phyloP scores from a whole-genome alignment of 2,329 filamentous ascomycete genomes.

The Meredithiella fracta region DNA sequence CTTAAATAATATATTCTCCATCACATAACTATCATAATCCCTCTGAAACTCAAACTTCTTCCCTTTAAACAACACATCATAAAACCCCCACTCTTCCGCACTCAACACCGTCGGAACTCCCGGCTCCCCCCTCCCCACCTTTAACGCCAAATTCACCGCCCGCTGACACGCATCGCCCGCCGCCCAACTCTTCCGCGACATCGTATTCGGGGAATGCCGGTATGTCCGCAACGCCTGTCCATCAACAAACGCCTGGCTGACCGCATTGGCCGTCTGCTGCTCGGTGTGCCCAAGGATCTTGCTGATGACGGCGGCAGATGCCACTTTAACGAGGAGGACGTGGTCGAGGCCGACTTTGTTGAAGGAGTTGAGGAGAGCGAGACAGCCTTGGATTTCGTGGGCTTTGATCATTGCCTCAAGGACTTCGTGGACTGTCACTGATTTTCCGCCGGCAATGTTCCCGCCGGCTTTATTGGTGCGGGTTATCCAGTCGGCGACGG shows the following conservation, averaged over 20 bases:
- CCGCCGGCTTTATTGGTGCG: conserved; percentile 62
- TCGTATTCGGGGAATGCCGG: conserved; percentile 95
- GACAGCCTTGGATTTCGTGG: conserved; percentile 94
- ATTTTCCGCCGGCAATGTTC: conserved; percentile 75
- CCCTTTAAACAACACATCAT: conserved; percentile 93
- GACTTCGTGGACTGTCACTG: conserved; percentile 76
- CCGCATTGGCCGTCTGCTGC: conserved; percentile 82
- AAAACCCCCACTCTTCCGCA: conserved; percentile 92
- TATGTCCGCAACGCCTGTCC: conserved; percentile 93
- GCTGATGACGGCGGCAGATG: conserved; percentile 81
- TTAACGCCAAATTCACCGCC: conserved; percentile 78
- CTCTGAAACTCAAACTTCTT: conserved; percentile 94
- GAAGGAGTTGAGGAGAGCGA: conserved; percentile 94
- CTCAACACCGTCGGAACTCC: conserved; percentile 86
- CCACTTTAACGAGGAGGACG: conserved; percentile 95
- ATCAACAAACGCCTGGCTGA: conserved; percentile 95
- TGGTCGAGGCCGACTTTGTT: conserved; percentile 98
- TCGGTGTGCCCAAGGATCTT: conserved; percentile 86
- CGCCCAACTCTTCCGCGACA: conserved; percentile 98
- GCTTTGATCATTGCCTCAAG: conserved; percentile 98
- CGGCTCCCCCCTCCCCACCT: conserved; percentile 80
- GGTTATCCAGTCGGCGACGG: conserved; percentile 93
- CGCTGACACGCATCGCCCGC: conserved; percentile 95
- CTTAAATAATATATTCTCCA: conserved; percentile 99
- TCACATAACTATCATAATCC: conserved; percentile 93